These are phyloP conservation scores for Waltergamsia citrina DNA, from an alignment of 2,329 filamentous ascomycete species.

Conservation along the genomic window DNA sequence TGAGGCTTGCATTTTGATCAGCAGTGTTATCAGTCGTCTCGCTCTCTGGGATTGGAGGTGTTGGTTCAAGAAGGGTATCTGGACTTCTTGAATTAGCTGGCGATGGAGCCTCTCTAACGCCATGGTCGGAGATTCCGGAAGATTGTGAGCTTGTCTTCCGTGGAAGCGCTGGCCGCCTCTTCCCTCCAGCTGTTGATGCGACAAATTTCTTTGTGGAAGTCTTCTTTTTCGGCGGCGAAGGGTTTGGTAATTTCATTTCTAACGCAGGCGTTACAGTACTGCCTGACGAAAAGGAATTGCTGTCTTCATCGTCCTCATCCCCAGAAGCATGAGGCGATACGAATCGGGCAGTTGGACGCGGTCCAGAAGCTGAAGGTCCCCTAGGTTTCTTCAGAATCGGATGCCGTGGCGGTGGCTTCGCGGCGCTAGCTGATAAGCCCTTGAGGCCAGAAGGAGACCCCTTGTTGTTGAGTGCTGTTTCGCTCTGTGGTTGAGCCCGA, in stretches of 20 bases:
- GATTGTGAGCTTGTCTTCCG: constrained; percentile 39
- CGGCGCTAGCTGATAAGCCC: constrained; percentile 26
- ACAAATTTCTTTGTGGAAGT: constrained; percentile 28
- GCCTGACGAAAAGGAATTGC: constrained; percentile 27
- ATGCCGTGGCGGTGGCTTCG: constrained; percentile 37
- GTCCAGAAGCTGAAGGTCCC: constrained; percentile 40
- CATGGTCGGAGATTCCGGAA: constrained; percentile 22
- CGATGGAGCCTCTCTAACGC: constrained; percentile 19
- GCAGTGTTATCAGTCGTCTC: background rate
- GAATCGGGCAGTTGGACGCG: constrained; percentile 52
- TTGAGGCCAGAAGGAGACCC: constrained; percentile 1
- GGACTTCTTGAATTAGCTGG: constrained; percentile 12
- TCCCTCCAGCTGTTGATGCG: constrained; percentile 30
- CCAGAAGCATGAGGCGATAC: constrained; percentile 42
- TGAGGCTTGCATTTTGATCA: background rate
- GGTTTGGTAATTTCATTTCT: constrained; percentile 17
- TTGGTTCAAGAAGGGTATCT: constrained; percentile 12
- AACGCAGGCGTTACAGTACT: constrained; percentile 23
- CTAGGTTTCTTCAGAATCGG: constrained; percentile 52
- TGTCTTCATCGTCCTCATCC: constrained; percentile 24
- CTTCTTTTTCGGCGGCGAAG: constrained; percentile 19
- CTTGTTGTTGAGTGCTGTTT: constrained; percentile 5
- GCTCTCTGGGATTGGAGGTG: constrained; percentile 17
- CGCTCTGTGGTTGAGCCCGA: constrained; percentile 1
- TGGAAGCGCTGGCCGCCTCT: constrained; percentile 34